A percentile compares a stretch with the other conserved stretches of the same genome.
phyloP scores from a whole-genome alignment of 192 early-diverging fungal genomes.

The Umbelopsis vinacea region DNA sequence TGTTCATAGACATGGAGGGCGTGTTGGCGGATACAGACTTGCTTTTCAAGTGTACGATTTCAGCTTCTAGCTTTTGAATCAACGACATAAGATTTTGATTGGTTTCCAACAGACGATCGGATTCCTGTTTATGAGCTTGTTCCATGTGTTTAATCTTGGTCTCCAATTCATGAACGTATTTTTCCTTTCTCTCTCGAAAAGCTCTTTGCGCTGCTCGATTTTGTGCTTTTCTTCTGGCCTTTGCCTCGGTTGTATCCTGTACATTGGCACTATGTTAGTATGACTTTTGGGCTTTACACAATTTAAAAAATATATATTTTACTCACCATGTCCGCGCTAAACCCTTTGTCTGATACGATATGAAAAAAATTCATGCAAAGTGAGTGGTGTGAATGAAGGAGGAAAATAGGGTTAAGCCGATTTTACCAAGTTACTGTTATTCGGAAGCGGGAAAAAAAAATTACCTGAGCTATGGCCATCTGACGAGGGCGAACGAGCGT shows the following conservation, averaged over 20 bases:
- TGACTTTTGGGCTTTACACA: too few species aligned
- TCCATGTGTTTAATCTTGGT: constrained; percentile 73
- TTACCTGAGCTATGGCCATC: constrained; percentile 16
- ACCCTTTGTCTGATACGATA: too few species aligned
- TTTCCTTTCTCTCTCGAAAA: constrained; percentile 87
- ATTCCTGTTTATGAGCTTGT: constrained; percentile 49
- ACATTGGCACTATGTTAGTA: too few species aligned
- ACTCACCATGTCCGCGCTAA: too few species aligned
- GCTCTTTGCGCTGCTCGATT: constrained; percentile 55
- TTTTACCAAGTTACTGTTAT: too few species aligned
- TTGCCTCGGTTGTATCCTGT: constrained; percentile 3
- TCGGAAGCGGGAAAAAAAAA: too few species aligned
- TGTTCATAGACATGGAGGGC: neutral
- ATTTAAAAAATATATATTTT: too few species aligned
- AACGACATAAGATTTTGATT: constrained; percentile 52
- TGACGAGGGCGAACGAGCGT: neutral
- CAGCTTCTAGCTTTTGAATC: constrained; percentile 53
- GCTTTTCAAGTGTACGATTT: constrained; percentile 25
- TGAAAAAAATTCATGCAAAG: too few species aligned
- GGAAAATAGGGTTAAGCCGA: neutral
- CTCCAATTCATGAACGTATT: constrained; percentile 82
- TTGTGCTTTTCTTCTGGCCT: constrained; percentile 40
- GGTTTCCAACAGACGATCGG: constrained; percentile 46
- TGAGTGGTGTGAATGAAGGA: too few species aligned
- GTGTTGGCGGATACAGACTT: neutral